Percentiles rank a stretch among this genome's conserved stretches.
These are phyloP conservation scores for Solanum raphanifolium DNA, from an alignment of 257 asterid species.

Conservation along the genomic window DNA sequence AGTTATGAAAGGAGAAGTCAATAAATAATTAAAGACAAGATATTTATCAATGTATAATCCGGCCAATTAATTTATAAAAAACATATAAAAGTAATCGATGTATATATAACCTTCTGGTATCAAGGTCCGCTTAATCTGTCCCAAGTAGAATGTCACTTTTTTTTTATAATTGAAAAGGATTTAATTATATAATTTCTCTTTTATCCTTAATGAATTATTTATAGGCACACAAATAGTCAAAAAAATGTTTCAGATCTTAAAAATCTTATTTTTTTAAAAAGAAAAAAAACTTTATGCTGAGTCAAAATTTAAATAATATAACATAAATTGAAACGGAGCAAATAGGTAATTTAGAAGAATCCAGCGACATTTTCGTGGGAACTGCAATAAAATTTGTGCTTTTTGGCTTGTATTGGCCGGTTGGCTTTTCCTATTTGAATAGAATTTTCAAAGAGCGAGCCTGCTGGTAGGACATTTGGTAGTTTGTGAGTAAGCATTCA, in stretches of 20 bases:
- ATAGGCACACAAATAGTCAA: too few relatives aligned
- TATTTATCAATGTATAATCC: neutral
- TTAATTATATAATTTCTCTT: too few relatives aligned
- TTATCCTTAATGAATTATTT: too few relatives aligned
- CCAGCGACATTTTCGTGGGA: too few relatives aligned
- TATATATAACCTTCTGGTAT: too few relatives aligned
- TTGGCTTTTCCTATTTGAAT: neutral
- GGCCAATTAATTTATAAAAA: neutral
- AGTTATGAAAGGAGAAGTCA: neutral
- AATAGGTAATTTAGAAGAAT: neutral
- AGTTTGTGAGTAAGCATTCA: neutral
- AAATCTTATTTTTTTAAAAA: too few relatives aligned
- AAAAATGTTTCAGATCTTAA: too few relatives aligned
- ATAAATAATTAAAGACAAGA: neutral
- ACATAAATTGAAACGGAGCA: neutral
- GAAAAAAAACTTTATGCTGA: rapidly evolving
- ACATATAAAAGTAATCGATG: neutral
- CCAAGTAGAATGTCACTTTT: too few relatives aligned
- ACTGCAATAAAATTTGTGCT: too few relatives aligned
- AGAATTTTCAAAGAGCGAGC: neutral
- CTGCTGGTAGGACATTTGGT: neutral
- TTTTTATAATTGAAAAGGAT: too few relatives aligned
- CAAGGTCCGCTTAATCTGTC: too few relatives aligned
- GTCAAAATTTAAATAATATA: too few relatives aligned
- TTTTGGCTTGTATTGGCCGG: neutral